Evolutionary conservation across 202 grass and related monocot genomes (phyloP).

Genomic region (Panicum hallii): DNA sequence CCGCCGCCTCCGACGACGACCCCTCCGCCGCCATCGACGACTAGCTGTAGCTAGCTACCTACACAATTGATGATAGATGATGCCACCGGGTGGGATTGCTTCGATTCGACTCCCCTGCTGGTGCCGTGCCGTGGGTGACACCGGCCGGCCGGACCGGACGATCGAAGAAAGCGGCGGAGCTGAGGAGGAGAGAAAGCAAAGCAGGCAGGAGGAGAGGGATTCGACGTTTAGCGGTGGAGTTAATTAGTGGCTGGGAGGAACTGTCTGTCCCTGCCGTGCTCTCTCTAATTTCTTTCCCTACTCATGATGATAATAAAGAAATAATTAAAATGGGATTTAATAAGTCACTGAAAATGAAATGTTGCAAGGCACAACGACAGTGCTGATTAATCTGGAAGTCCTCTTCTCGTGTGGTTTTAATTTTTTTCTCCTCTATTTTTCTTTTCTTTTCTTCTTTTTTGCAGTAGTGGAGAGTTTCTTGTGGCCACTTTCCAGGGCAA

Average conservation of each 20-base stretch:
- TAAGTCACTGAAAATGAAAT: neutral
- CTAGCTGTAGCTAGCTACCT: too few relatives aligned
- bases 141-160: neutral
- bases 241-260: conserved; percentile 6
- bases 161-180: neutral
- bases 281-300: neutral
- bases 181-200: neutral
- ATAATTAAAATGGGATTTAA: neutral
- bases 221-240: neutral
- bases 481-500: conserved; percentile 17
- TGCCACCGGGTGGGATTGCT: too few relatives aligned
- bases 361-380: neutral
- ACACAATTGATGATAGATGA: too few relatives aligned
- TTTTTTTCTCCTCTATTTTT: neutral
- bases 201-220: neutral
- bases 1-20: conserved; percentile 17
- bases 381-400: neutral
- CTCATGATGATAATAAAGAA: neutral
- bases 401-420: neutral
- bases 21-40: neutral
- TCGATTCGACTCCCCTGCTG: too few relatives aligned
- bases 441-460: neutral
- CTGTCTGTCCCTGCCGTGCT: neutral
- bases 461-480: neutral
- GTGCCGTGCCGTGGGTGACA: too few relatives aligned